Evolutionary conservation across 169 alveolate genomes (phyloP), one percentile per base, ranked within the genome.

Genomic region (Plasmodium ovale): DNA sequence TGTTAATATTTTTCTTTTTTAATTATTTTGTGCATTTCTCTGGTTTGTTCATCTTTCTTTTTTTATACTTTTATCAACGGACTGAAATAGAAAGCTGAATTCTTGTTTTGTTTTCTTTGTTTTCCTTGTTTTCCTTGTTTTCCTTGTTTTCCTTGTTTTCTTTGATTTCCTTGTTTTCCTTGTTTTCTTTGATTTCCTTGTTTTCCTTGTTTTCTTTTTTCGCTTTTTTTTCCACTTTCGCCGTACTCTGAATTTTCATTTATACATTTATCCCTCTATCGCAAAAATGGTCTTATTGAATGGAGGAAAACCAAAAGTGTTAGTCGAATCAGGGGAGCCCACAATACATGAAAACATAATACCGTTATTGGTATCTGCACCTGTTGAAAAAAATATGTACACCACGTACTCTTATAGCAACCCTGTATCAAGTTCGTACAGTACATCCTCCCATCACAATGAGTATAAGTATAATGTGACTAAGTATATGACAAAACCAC

Each of bases 401-500:
- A 82, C 85, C 39, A 67, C 54, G 25, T 77, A 77, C 62, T 60
- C 88, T 31, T 77, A 77, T 68, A 77, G 77, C 27, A 62, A 23
- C 51, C 88, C 88, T 19, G 19, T 59, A 21, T 65, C 90, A 0
- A 33, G 65, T 21, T 19, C 84, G 44, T 60, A 68, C 27, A 65
- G 59, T 7, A 33, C 71, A 21, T 49, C 84, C 51, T 49, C 84
- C 51, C 64, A 72, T 4, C 90, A 82, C 27, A 82, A 82, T 82
- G 90, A 65, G 47, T 82, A 58, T 56, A 67, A 82, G 53, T 82
- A 82, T 58, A 82, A 54, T 58, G 37, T 44, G 56, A 82, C 72
- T 49, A 69, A 56, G 42, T 64, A 58, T 35, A 56, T 27, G 19
- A 54, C 60, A 16, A 82, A 39, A 19, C 44, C 79, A 51, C 90